A percentile compares a stretch with the other conserved stretches of the same genome.
Evolutionary conservation across 768 basidiomycete genomes (phyloP).

Genomic region (Neoboletus subvelutipes): DNA sequence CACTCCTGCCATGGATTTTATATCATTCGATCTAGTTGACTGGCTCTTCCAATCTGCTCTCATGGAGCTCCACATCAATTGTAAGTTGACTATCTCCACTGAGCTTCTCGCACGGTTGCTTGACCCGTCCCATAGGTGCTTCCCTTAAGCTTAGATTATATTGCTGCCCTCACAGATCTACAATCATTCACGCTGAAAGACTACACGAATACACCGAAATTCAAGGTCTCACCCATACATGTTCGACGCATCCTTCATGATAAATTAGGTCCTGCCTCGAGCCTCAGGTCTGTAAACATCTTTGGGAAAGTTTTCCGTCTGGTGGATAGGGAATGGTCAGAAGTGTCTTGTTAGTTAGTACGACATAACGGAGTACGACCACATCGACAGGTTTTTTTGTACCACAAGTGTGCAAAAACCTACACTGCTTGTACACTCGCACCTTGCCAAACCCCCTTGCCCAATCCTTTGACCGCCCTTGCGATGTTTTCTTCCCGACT

Average conservation of each 20-base stretch:
- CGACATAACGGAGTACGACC: not conserved
- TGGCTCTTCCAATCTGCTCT: slow-evolving; percentile 3
- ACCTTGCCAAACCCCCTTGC: slow-evolving; percentile 43
- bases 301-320: too few relatives aligned
- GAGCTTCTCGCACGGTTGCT: not conserved
- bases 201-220: too few relatives aligned
- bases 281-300: too few relatives aligned
- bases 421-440: slow-evolving; percentile 40
- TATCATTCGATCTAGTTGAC: not conserved
- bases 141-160: not conserved
- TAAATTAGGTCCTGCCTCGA: too few relatives aligned
- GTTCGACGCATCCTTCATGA: too few relatives aligned
- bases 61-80: not conserved
- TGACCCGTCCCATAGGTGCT: not conserved
- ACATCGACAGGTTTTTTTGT: not conserved
- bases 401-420: not conserved
- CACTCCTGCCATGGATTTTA: too few relatives aligned
- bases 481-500: slow-evolving; percentile 47
- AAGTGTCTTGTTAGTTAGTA: too few relatives aligned
- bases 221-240: not conserved
- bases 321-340: too few relatives aligned
- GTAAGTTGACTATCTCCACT: not conserved
- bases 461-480: slow-evolving; percentile 40
- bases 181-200: slow-evolving; percentile 1
- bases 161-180: not conserved